phyloP scores from a whole-genome alignment of 192 early-diverging fungal genomes.

The Rhizophlyctis rosea region DNA sequence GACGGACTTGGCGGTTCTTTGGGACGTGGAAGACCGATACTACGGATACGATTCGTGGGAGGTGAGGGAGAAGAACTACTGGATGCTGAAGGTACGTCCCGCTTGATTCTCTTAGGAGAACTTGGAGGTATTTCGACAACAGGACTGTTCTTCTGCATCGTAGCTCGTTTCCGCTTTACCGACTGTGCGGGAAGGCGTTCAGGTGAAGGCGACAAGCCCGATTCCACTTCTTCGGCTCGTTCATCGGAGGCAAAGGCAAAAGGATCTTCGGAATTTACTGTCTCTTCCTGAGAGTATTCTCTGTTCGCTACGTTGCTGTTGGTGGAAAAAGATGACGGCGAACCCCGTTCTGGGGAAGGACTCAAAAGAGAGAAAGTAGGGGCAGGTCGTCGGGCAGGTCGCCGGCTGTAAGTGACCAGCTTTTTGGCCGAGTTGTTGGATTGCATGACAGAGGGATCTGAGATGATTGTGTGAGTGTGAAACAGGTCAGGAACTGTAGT shows the following conservation, averaged over 20 bases:
- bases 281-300: not conserved
- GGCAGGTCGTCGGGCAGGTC: not conserved
- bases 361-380: not conserved
- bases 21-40: not conserved
- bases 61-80: too few species aligned
- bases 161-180: too few species aligned
- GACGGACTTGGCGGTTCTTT: not conserved
- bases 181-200: too few species aligned
- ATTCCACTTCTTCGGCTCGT: too few species aligned
- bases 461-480: not conserved
- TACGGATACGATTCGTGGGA: not conserved
- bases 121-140: not conserved
- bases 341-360: not conserved
- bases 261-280: not conserved
- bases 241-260: too few species aligned
- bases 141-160: too few species aligned
- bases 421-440: not conserved
- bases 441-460: not conserved
- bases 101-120: not conserved
- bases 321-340: not conserved
- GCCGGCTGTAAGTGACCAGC: conserved; percentile 16
- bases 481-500: not conserved
- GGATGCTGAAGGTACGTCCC: too few species aligned
- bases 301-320: not conserved
- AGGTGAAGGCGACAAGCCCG: too few species aligned